Evolutionary conservation across 1,284 basidiomycete species (phyloP), one percentile per base, ranked within the genome.

Genomic region (Cryptococcus sp.): DNA sequence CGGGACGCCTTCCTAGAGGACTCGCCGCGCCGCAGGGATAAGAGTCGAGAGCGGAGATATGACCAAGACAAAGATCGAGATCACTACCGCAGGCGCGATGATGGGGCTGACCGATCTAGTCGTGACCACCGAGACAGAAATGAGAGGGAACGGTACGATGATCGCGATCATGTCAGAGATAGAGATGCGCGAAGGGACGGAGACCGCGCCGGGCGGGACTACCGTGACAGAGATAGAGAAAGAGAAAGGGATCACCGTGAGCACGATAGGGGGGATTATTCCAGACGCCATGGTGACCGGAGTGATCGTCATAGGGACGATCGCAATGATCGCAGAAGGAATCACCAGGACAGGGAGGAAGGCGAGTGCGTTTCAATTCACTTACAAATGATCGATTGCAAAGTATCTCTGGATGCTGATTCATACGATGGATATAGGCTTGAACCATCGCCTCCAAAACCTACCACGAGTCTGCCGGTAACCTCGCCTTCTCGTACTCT

Each of bases 1-100:
- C 80, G 87, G 62, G 89, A 91, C 71, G 86, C 87, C 1, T 84
- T 89, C 68, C 71, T 89, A 22, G 59, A 65, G 45, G 63, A 58
- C 20, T 47, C 53, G 47, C 50, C 61, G 47, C 57, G 64, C 56
- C 80, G 81, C 31, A 71, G 71, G 31, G 79, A 73, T 60, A 77
- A 79, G 16, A 69, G 71, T 39, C 63, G 70, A 38, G 64, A 76
- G 17, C 53, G 70, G 40, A 76, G 41, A 59, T 44, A 69, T 40
- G 69, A 73, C 53, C 59, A 68, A 3, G 58, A 66, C 23, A 54
- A 60, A 5, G 65, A 69, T 22, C 54, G 65, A 23, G 56, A 67
- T 16, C 23, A 57, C 25, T 51, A 64, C 22, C 38, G 61, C 45
- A 48, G 59, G 17, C 39, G 54, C 42, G 42, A 61, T 19, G 40